Conservation (phyloP, 768 basidiomycete genomes). For the Fistulinella prunicolor region DNA sequence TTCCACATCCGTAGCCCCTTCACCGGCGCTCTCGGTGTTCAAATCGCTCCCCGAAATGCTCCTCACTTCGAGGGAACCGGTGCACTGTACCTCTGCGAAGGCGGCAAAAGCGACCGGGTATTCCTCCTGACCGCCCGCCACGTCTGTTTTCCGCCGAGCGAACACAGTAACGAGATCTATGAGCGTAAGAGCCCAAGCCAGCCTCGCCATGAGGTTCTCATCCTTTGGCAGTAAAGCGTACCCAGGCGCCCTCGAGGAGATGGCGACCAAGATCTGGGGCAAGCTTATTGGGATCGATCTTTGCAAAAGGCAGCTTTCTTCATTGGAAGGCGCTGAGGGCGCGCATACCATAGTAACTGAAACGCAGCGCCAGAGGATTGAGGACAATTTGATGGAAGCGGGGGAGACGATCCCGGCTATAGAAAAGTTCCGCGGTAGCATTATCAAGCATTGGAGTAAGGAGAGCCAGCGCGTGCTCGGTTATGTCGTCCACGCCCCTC, state of each 20-base stretch:
- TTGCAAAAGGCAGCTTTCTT: no score
- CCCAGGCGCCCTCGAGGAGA: neutral
- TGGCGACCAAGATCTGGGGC: neutral
- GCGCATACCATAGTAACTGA: neutral
- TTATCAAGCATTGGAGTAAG: no score
- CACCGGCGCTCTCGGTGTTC: slow-evolving; percentile 1
- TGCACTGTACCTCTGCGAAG: neutral
- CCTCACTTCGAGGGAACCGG: slow-evolving; percentile 2
- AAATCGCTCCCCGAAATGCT: neutral
- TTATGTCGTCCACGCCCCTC: neutral
- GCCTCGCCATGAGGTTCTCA: neutral
- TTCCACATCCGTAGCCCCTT: neutral
- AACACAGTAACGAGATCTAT: neutral
- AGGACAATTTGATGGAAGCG: no score
- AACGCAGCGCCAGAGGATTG: no score
- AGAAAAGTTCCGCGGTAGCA: no score
- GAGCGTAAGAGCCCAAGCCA: neutral
- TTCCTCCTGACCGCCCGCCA: neutral
- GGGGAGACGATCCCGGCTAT: no score
- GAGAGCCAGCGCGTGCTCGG: neutral
- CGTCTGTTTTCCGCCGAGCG: neutral
- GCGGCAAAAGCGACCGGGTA: neutral
- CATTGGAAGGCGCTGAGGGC: neutral
- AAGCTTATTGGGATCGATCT: no score
- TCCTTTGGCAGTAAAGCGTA: neutral